Conservation (phyloP, 2,329 filamentous ascomycete genomes). For the Arthrocladium fulminans region DNA sequence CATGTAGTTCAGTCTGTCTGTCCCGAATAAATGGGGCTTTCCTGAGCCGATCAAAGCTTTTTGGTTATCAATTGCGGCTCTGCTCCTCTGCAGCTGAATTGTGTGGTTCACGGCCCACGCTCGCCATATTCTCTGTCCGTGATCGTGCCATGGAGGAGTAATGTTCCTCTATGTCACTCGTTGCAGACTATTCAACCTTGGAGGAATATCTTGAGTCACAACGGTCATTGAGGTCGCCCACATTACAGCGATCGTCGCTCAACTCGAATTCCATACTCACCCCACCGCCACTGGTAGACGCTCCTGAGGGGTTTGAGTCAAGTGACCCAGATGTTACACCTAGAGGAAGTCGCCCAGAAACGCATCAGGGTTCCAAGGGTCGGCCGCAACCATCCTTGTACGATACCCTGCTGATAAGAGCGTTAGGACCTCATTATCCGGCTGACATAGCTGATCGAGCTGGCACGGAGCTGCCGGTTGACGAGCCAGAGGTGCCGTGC, state of each 20-base stretch:
- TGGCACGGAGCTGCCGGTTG: not conserved
- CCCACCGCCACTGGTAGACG: constrained; percentile 7
- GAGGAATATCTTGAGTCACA: constrained; percentile 5
- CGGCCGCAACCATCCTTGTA: constrained; percentile 4
- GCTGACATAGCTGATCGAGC: constrained; percentile 6
- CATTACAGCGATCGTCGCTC: not conserved
- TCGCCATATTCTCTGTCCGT: not conserved
- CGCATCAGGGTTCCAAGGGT: constrained; percentile 1
- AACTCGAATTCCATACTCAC: constrained; percentile 2
- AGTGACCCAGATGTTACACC: not conserved
- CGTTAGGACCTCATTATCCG: constrained; percentile 6
- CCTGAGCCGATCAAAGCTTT: not conserved
- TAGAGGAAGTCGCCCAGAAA: not conserved
- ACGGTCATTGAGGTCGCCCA: constrained; percentile 7
- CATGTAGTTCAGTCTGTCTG: not conserved
- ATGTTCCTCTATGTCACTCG: constrained; percentile 5
- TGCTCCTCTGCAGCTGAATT: not conserved
- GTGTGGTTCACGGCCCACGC: not conserved
- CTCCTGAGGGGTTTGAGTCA: constrained; percentile 4
- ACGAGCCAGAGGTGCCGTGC: constrained; percentile 2
- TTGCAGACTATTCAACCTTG: constrained; percentile 7
- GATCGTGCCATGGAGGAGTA: constrained; percentile 4
- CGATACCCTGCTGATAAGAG: constrained; percentile 5
- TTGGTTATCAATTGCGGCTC: constrained; percentile 1
- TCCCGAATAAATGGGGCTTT: not conserved